Evolutionary conservation across 345 rosid species (phyloP).

Genomic region (Euphorbia pulcherrima): DNA sequence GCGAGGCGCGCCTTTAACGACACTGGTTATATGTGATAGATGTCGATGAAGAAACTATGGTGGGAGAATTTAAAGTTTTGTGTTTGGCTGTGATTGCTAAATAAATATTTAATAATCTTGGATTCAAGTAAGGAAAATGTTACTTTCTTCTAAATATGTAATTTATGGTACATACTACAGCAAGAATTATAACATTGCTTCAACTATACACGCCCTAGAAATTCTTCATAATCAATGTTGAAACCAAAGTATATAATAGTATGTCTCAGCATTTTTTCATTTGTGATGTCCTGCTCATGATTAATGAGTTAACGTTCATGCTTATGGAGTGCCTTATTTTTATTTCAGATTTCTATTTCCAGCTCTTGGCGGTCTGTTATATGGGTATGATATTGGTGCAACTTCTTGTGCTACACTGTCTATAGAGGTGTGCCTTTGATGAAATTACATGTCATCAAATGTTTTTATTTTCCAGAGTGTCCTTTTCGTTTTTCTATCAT

Average conservation of each 20-base stretch:
- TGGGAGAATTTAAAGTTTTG: neutral
- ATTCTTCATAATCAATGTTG: neutral
- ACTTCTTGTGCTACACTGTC: conserved; percentile 91
- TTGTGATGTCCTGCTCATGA: neutral
- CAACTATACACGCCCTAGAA: neutral
- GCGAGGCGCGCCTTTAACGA: no score
- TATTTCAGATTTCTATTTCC: conserved; percentile 91
- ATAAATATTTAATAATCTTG: neutral
- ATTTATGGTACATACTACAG: neutral
- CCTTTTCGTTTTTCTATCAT: neutral
- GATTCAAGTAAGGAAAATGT: neutral
- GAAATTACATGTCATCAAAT: conserved; percentile 10
- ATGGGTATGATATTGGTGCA: conserved; percentile 95
- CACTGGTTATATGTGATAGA: neutral
- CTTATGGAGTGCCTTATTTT: conserved; percentile 22
- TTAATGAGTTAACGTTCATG: neutral
- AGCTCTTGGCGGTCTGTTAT: conserved; percentile 88
- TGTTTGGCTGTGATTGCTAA: neutral
- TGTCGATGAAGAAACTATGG: neutral
- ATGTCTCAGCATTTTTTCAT: neutral
- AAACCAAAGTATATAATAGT: neutral
- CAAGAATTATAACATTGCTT: neutral
- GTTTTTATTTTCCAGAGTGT: neutral
- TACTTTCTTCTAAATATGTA: neutral
- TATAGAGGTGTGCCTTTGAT: conserved; percentile 45